phyloP scores from a whole-genome alignment of 441 rosid genomes.

The Arabidopsis lyrata region DNA sequence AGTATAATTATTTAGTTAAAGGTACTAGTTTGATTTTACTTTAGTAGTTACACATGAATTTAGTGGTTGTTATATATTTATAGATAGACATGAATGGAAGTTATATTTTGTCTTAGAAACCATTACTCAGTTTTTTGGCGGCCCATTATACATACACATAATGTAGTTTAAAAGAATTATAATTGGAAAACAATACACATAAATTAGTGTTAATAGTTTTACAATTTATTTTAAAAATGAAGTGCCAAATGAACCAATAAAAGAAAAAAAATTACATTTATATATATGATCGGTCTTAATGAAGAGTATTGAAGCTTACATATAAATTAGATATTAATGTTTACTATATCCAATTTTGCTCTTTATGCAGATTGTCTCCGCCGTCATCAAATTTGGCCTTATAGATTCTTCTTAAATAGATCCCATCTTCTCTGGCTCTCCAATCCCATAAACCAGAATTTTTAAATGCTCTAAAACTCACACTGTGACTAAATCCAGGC shows the following conservation, averaged over 20 bases:
- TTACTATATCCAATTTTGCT: not conserved
- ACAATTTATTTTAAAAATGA: not conserved
- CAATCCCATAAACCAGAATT: slow-evolving; percentile 19
- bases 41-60: too few relatives aligned
- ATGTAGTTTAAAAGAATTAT: too few relatives aligned
- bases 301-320: not conserved
- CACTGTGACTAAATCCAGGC: not conserved
- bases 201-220: too few relatives aligned
- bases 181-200: too few relatives aligned
- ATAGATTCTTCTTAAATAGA: not conserved
- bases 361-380: not conserved
- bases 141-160: too few relatives aligned
- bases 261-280: not conserved
- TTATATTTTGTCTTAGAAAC: too few relatives aligned
- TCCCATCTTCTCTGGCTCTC: slow-evolving; percentile 36
- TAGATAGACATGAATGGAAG: too few relatives aligned
- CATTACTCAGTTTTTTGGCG: too few relatives aligned
- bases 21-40: too few relatives aligned
- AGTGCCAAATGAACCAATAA: not conserved
- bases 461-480: slow-evolving; percentile 25
- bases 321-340: not conserved
- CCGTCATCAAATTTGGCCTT: not conserved
- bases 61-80: too few relatives aligned
- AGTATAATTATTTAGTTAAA: too few relatives aligned
- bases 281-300: not conserved